These are phyloP conservation scores for Psidium friedrichsthalianum DNA, from an alignment of 345 rosid genomes.

Conservation along the genomic window DNA sequence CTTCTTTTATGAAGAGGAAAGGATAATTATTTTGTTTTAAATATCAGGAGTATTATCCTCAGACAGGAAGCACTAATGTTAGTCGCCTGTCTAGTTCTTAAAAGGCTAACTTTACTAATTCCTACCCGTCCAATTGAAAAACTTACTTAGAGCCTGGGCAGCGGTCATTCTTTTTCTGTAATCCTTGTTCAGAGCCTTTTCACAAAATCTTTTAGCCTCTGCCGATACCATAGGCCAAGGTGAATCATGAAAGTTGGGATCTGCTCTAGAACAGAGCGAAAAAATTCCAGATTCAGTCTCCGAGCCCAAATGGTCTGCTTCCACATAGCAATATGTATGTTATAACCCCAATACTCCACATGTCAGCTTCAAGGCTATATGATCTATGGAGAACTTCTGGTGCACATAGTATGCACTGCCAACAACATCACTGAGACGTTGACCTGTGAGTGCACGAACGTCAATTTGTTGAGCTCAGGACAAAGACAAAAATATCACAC, in stretches of 20 bases:
- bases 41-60: background rate
- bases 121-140: background rate
- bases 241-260: conserved; percentile 76
- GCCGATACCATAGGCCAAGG: conserved; percentile 90
- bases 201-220: conserved; percentile 82
- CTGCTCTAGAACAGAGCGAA: conserved; percentile 87
- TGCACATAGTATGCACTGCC: conserved; percentile 98
- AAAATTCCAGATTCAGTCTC: conserved; percentile 94
- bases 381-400: conserved; percentile 99
- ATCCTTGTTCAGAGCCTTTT: conserved; percentile 89
- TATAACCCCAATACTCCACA: conserved; percentile 98
- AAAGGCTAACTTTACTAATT: background rate
- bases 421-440: conserved; percentile 89
- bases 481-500: background rate
- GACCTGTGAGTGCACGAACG: conserved; percentile 39
- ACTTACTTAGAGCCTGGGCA: conserved; percentile 83
- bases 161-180: conserved; percentile 97
- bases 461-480: background rate
- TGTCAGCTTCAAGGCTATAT: conserved; percentile 84
- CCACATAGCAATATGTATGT: conserved; percentile 89
- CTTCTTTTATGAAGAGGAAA: too few species aligned
- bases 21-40: too few species aligned
- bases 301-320: conserved; percentile 92
- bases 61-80: background rate
- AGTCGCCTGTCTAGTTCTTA: background rate